Evolutionary conservation across 768 basidiomycete genomes (phyloP).

Genomic region (Porphyrellus cyaneotinctus): DNA sequence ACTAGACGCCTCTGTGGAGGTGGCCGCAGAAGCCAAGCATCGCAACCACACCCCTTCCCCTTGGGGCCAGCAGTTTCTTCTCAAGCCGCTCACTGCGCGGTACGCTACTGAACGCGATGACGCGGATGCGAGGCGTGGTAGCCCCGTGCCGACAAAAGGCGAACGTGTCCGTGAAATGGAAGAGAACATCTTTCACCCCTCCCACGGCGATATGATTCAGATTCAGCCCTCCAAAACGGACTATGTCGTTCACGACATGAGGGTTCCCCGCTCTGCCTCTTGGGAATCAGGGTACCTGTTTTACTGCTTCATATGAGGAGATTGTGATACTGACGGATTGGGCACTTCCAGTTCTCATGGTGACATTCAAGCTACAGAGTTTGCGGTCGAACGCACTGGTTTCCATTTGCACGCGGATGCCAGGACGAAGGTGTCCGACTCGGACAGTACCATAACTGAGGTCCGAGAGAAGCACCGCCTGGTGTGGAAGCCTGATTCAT

Average conservation of each 20-base stretch:
- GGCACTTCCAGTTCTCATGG: background rate
- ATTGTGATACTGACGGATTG: constrained; percentile 8
- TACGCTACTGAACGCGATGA: background rate
- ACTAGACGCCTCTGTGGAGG: background rate
- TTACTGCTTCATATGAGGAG: background rate
- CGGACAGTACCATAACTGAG: background rate
- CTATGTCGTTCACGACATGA: background rate
- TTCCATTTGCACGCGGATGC: background rate
- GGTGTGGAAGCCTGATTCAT: background rate
- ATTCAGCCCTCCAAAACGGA: background rate
- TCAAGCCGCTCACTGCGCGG: background rate
- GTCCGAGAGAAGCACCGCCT: background rate
- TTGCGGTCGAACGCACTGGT: background rate
- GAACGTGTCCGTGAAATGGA: background rate
- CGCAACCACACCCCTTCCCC: background rate
- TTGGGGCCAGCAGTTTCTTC: background rate
- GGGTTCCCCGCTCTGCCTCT: background rate
- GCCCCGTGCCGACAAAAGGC: background rate
- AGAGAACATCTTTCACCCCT: background rate
- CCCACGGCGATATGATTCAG: background rate
- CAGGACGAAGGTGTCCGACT: background rate
- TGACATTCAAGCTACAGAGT: background rate
- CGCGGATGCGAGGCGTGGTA: too few relatives aligned
- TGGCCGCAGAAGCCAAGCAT: background rate
- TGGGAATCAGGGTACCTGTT: background rate